Conservation (phyloP, 192 early-diverging fungal species). For the Thoreauomyces humboldtii region DNA sequence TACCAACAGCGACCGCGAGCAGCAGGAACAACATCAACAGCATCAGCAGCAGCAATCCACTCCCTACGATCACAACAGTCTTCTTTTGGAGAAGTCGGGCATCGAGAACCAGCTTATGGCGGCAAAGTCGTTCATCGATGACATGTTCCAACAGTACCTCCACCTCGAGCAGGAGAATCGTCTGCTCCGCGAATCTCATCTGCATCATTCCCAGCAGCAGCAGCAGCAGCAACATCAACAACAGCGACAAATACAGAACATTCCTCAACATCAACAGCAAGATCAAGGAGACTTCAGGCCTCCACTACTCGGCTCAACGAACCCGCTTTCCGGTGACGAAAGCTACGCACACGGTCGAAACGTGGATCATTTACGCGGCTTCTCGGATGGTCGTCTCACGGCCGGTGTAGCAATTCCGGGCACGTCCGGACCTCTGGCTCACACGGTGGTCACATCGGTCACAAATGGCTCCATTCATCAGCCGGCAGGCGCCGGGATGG, state of each 20-base stretch:
- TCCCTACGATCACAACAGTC: background rate
- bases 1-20: background rate
- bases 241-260: constrained; percentile 15
- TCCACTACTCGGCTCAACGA: too few species aligned
- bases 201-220: background rate
- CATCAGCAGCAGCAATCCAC: background rate
- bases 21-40: background rate
- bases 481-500: too few species aligned
- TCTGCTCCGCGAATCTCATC: constrained; percentile 15
- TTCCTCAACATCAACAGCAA: too few species aligned
- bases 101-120: constrained; percentile 22
- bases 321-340: too few species aligned
- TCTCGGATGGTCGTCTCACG: too few species aligned
- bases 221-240: constrained; percentile 17
- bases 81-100: constrained; percentile 4
- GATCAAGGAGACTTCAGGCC: too few species aligned
- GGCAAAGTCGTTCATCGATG: constrained; percentile 16
- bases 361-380: too few species aligned
- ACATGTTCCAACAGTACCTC: constrained; percentile 1
- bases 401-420: too few species aligned
- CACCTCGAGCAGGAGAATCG: constrained; percentile 19
- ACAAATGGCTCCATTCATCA: too few species aligned
- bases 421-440: too few species aligned
- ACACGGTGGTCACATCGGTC: too few species aligned
- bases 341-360: too few species aligned